These are phyloP conservation scores for Mangifera indica DNA, from an alignment of 345 rosid species.

Conservation along the genomic window DNA sequence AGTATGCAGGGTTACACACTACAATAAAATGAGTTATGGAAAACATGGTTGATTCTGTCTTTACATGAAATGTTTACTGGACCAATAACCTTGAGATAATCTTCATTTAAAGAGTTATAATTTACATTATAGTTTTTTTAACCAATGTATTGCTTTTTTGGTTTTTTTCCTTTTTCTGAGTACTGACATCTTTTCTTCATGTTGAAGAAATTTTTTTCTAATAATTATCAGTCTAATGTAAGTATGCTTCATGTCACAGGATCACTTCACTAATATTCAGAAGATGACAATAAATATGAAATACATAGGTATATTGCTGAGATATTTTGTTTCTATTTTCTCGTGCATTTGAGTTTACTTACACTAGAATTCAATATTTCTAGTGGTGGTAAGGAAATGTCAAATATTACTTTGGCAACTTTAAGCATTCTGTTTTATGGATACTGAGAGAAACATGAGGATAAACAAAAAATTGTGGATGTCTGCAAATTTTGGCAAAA, in stretches of 20 bases:
- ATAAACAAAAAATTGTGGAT: not conserved
- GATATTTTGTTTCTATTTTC: not conserved
- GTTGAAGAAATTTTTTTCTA: not conserved
- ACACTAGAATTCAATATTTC: not conserved
- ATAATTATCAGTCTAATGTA: slow-evolving; percentile 2
- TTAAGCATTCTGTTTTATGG: slow-evolving; percentile 3
- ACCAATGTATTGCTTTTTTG: not conserved
- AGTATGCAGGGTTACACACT: not conserved
- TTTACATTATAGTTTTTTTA: not conserved
- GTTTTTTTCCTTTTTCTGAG: not conserved
- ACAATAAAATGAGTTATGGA: not conserved
- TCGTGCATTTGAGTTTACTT: not conserved
- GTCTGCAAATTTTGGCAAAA: not conserved
- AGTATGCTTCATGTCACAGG: slow-evolving; percentile 42
- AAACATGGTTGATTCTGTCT: not conserved
- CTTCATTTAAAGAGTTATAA: not conserved
- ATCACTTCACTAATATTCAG: slow-evolving; percentile 61
- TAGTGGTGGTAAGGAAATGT: not conserved
- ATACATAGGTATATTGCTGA: slow-evolving; percentile 63
- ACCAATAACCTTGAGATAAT: not conserved
- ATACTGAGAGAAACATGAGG: not conserved
- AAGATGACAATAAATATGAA: slow-evolving; percentile 79
- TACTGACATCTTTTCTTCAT: not conserved
- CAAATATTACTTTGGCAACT: not conserved
- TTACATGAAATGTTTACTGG: not conserved